These are phyloP conservation scores for Leccinum longicurvipes DNA, from an alignment of 768 basidiomycete genomes.

Conservation along the genomic window DNA sequence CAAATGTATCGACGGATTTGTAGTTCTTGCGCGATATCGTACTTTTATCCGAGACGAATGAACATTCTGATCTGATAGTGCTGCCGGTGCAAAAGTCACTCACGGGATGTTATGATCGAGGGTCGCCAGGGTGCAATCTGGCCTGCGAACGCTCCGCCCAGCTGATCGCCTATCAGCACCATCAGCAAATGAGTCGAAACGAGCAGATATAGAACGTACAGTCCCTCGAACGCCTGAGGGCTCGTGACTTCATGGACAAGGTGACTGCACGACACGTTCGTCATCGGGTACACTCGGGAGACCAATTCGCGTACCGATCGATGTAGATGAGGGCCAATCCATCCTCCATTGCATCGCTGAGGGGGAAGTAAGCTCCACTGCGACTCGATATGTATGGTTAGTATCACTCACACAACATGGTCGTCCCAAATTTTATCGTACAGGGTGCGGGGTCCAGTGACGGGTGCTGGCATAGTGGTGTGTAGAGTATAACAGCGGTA, in stretches of 20 bases:
- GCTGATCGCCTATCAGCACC: constrained; percentile 56
- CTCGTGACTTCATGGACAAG: constrained; percentile 91
- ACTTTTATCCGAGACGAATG: constrained; percentile 38
- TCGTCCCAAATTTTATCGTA: constrained; percentile 99
- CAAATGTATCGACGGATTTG: constrained; percentile 66
- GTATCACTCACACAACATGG: constrained; percentile 79
- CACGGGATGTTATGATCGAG: constrained; percentile 88
- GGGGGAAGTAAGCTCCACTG: constrained; percentile 6
- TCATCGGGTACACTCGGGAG: neutral
- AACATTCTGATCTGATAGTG: neutral
- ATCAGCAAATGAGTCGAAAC: constrained; percentile 10
- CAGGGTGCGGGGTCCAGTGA: constrained; percentile 72
- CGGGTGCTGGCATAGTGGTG: constrained; percentile 52
- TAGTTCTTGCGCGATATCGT: constrained; percentile 75
- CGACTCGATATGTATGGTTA: constrained; percentile 2
- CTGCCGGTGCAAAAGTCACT: constrained; percentile 28
- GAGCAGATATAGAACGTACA: constrained; percentile 42
- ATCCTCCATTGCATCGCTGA: constrained; percentile 70
- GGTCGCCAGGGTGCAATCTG: constrained; percentile 87
- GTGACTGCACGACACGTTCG: constrained; percentile 34
- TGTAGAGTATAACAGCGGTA: constrained; percentile 2
- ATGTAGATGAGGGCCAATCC: constrained; percentile 82
- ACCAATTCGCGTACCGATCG: constrained; percentile 50
- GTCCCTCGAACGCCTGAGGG: constrained; percentile 88
- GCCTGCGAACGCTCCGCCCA: constrained; percentile 71